These are phyloP conservation scores for Leersia perrieri DNA, from an alignment of 176 grass and related monocot species.

Conservation along the genomic window DNA sequence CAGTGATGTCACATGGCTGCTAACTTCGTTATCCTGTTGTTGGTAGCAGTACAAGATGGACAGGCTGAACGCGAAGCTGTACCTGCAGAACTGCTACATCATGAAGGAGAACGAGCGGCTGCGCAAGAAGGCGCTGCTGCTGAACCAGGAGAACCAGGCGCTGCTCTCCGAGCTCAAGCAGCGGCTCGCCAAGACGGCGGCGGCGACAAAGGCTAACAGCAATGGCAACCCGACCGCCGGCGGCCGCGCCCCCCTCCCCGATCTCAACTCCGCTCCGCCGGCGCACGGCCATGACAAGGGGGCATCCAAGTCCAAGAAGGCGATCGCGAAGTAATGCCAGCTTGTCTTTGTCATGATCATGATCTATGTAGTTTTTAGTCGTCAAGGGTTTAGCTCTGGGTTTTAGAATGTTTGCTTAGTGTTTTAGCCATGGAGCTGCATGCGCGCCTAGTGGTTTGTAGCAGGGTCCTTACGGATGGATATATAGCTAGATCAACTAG, in stretches of 20 bases:
- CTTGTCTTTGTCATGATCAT: neutral
- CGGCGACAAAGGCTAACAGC: neutral
- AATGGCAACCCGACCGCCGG: slow-evolving; percentile 2
- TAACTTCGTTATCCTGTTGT: slow-evolving; percentile 29
- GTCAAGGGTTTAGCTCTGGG: slow-evolving; percentile 20
- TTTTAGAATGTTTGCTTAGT: slow-evolving; percentile 31
- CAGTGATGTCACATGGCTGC: neutral
- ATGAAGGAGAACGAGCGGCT: slow-evolving; percentile 88
- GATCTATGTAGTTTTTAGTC: slow-evolving; percentile 3
- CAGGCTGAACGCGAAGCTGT: slow-evolving; percentile 71
- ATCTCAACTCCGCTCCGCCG: slow-evolving; percentile 51
- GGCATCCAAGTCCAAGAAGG: slow-evolving; percentile 37
- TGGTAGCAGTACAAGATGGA: slow-evolving; percentile 47
- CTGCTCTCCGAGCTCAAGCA: slow-evolving; percentile 74
- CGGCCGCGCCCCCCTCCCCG: slow-evolving; percentile 39
- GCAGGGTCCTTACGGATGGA: slow-evolving; percentile 22
- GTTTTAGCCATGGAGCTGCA: slow-evolving; percentile 27
- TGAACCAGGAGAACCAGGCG: slow-evolving; percentile 78
- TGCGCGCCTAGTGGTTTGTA: slow-evolving; percentile 8
- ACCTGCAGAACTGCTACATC: slow-evolving; percentile 81
- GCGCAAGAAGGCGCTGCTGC: slow-evolving; percentile 75
- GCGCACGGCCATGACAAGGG: slow-evolving; percentile 27
- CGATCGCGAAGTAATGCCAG: slow-evolving; percentile 30
- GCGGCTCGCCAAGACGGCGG: slow-evolving; percentile 53
- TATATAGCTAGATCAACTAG: slow-evolving; percentile 39